Conservation (phyloP, 306 rosid species). For the Biancaea sappan region DNA sequence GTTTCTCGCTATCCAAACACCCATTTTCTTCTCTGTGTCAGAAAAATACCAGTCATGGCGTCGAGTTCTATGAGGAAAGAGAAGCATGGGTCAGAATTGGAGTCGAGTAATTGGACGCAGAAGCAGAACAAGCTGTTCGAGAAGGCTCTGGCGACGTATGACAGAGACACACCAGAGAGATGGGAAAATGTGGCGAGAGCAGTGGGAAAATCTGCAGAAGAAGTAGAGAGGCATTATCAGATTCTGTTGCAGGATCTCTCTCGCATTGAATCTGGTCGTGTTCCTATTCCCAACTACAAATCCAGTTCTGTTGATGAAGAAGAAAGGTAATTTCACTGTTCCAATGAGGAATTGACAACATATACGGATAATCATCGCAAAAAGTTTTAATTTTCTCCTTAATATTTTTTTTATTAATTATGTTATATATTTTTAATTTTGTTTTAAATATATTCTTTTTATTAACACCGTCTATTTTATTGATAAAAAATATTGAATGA, state of each 20-base stretch:
- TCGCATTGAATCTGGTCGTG: slow-evolving; percentile 53
- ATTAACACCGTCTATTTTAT: too few relatives aligned
- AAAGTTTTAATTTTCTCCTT: too few relatives aligned
- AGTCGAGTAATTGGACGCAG: slow-evolving; percentile 39
- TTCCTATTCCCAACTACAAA: slow-evolving; percentile 58
- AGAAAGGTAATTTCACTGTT: slow-evolving; percentile 32
- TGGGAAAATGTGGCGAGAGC: slow-evolving; percentile 62
- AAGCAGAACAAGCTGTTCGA: slow-evolving; percentile 62
- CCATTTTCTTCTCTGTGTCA: too few relatives aligned
- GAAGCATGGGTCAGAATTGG: slow-evolving; percentile 32
- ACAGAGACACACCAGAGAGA: slow-evolving; percentile 56
- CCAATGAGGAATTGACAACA: too few relatives aligned
- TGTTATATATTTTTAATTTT: too few relatives aligned
- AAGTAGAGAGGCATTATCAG: slow-evolving; percentile 58
- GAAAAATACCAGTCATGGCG: slow-evolving; percentile 57
- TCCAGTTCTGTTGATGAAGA: slow-evolving; percentile 18
- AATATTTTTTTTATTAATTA: too few relatives aligned
- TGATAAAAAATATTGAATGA: too few relatives aligned
- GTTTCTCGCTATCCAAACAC: too few relatives aligned
- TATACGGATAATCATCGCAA: too few relatives aligned
- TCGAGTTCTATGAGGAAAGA: slow-evolving; percentile 49
- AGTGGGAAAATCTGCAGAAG: slow-evolving; percentile 50
- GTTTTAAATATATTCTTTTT: too few relatives aligned
- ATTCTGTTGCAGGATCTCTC: slow-evolving; percentile 58
- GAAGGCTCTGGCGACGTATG: slow-evolving; percentile 58